Conservation (phyloP, 345 rosid genomes). For the Syzygium grande region DNA sequence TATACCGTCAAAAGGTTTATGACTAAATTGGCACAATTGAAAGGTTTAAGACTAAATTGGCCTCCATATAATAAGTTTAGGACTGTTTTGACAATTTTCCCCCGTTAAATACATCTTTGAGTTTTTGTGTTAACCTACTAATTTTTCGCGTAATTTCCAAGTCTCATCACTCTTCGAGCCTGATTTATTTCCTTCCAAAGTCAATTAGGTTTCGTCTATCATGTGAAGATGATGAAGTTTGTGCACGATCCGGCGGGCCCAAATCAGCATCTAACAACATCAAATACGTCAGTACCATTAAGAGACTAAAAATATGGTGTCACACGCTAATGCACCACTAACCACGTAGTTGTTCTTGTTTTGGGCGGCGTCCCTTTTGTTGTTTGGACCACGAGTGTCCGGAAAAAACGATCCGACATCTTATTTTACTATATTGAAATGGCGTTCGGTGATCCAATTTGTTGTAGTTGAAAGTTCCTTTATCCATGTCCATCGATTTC, state of each 20-base stretch:
- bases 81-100: too few relatives aligned
- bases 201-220: neutral
- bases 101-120: neutral
- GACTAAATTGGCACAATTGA: too few relatives aligned
- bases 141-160: neutral
- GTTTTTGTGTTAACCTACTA: neutral
- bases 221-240: neutral
- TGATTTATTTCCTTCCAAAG: neutral
- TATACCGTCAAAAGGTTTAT: too few relatives aligned
- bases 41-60: too few relatives aligned
- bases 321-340: neutral
- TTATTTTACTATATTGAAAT: neutral
- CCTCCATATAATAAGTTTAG: too few relatives aligned
- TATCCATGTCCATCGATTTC: neutral
- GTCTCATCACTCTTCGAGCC: neutral
- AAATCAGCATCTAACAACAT: neutral
- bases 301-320: too few relatives aligned
- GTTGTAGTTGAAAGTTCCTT: neutral
- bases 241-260: neutral
- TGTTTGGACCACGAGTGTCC: neutral
- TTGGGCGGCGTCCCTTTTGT: neutral
- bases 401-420: neutral
- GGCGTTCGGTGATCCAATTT: neutral
- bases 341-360: neutral
- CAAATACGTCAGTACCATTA: neutral